Percentiles rank a stretch among this genome's conserved stretches.
These are phyloP conservation scores for Vachellia pachyceras DNA, from an alignment of 306 rosid species.

Conservation along the genomic window DNA sequence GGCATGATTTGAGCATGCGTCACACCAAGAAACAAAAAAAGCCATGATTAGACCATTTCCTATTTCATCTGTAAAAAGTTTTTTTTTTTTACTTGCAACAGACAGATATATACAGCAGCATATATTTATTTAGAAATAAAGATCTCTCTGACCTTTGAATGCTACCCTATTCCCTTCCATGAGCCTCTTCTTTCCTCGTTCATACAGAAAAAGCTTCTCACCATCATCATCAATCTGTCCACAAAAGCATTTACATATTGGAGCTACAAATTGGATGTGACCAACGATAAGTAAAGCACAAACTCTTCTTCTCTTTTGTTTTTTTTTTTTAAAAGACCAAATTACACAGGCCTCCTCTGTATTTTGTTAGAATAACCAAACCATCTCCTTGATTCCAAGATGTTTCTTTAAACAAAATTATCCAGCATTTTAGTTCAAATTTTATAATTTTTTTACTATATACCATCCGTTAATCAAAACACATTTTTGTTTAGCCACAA, in stretches of 20 bases:
- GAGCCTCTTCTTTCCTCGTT: constrained; percentile 84
- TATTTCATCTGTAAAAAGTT: too few relatives aligned
- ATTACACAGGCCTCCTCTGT: background rate
- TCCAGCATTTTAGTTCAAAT: background rate
- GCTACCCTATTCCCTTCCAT: constrained; percentile 81
- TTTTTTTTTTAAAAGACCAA: background rate
- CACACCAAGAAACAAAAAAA: too few relatives aligned
- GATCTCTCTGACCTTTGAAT: constrained; percentile 63
- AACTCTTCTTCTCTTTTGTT: background rate
- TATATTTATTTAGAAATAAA: constrained; percentile 1
- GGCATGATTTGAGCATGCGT: too few relatives aligned
- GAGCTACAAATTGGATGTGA: constrained; percentile 14
- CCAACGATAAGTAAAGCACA: constrained; percentile 17
- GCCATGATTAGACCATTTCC: too few relatives aligned
- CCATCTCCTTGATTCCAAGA: too few relatives aligned
- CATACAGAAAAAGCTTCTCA: constrained; percentile 64
- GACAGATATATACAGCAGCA: too few relatives aligned
- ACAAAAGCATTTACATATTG: constrained; percentile 44
- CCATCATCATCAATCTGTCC: constrained; percentile 68
- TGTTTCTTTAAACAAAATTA: too few relatives aligned
- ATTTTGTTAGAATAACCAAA: too few relatives aligned
- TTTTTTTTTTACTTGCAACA: too few relatives aligned
- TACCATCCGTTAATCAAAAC: background rate
- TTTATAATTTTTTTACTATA: too few relatives aligned
- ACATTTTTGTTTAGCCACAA: background rate